These are phyloP conservation scores for Aspergillus texensis DNA, from an alignment of 2,329 filamentous ascomycete species.

Conservation along the genomic window DNA sequence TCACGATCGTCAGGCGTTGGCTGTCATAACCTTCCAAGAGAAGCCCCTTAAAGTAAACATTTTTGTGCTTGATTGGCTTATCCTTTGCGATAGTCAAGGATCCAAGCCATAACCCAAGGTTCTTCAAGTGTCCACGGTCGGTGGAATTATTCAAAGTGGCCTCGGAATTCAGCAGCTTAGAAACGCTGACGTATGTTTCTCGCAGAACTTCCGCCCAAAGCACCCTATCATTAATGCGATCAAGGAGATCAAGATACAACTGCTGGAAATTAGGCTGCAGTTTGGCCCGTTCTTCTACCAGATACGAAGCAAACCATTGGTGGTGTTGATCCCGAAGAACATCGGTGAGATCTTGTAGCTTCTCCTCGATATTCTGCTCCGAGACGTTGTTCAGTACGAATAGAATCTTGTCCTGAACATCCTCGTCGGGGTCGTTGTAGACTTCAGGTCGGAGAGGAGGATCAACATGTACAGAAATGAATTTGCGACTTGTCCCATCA, in stretches of 20 bases:
- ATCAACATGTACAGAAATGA: slow-evolving; percentile 77
- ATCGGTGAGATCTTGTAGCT: slow-evolving; percentile 78
- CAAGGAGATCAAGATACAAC: slow-evolving; percentile 87
- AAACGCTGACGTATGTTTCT: slow-evolving; percentile 86
- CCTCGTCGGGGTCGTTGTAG: slow-evolving; percentile 81
- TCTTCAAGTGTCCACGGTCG: slow-evolving; percentile 88
- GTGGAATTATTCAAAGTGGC: slow-evolving; percentile 79
- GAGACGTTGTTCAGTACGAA: slow-evolving; percentile 98
- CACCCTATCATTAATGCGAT: slow-evolving; percentile 74
- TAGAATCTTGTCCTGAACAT: slow-evolving; percentile 87
- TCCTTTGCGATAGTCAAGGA: slow-evolving; percentile 90
- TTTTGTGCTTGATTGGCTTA: slow-evolving; percentile 92
- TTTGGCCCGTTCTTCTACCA: slow-evolving; percentile 95
- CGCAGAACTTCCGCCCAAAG: slow-evolving; percentile 89
- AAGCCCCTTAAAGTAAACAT: slow-evolving; percentile 95
- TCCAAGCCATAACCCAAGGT: slow-evolving; percentile 90
- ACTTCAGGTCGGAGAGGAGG: slow-evolving; percentile 63
- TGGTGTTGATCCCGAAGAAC: slow-evolving; percentile 79
- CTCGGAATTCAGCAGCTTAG: slow-evolving; percentile 88
- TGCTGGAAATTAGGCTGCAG: slow-evolving; percentile 96
- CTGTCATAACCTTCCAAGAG: slow-evolving; percentile 92
- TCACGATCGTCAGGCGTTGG: slow-evolving; percentile 86
- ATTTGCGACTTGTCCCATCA: slow-evolving; percentile 70
- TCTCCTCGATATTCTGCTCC: slow-evolving; percentile 80
- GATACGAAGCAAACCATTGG: slow-evolving; percentile 93